Conservation (phyloP, 805 yeast species). For the Candida maltosa region DNA sequence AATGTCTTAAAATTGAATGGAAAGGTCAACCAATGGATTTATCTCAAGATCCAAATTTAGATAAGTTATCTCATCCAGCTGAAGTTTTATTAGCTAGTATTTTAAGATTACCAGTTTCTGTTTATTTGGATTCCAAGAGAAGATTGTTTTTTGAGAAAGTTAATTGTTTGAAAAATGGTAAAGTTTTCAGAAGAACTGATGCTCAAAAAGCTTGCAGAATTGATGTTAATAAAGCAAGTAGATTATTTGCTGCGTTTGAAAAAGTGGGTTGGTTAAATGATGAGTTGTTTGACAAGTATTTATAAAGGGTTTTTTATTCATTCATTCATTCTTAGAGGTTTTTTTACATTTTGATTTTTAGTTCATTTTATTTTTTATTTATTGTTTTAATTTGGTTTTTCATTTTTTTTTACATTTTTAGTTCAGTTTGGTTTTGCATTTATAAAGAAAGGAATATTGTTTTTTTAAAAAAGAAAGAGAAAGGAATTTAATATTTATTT, state of each 20-base stretch:
- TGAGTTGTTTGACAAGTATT: slow-evolving; percentile 49
- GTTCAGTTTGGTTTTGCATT: too few species aligned
- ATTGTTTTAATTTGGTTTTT: too few species aligned
- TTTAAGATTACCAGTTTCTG: slow-evolving; percentile 82
- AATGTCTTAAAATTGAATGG: slow-evolving; percentile 90
- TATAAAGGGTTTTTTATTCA: slow-evolving; percentile 4
- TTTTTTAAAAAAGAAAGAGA: too few species aligned
- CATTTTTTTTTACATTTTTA: too few species aligned
- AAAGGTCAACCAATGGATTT: slow-evolving; percentile 97
- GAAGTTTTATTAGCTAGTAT: slow-evolving; percentile 83
- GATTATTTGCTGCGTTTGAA: slow-evolving; percentile 87
- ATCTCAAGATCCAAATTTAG: slow-evolving; percentile 67
- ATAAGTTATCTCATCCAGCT: slow-evolving; percentile 85
- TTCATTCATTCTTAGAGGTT: not conserved
- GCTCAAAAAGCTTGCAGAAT: slow-evolving; percentile 97
- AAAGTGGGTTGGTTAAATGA: slow-evolving; percentile 91
- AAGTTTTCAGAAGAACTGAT: slow-evolving; percentile 92
- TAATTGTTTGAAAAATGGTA: slow-evolving; percentile 60
- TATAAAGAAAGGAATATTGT: too few species aligned
- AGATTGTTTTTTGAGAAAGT: slow-evolving; percentile 89
- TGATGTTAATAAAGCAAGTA: slow-evolving; percentile 93
- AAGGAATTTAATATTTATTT: too few species aligned
- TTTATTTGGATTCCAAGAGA: slow-evolving; percentile 66
- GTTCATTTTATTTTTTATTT: not conserved
- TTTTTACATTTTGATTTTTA: not conserved